These are phyloP conservation scores for Penicillium sp. DNA, from an alignment of 2,329 filamentous ascomycete species.

Conservation along the genomic window DNA sequence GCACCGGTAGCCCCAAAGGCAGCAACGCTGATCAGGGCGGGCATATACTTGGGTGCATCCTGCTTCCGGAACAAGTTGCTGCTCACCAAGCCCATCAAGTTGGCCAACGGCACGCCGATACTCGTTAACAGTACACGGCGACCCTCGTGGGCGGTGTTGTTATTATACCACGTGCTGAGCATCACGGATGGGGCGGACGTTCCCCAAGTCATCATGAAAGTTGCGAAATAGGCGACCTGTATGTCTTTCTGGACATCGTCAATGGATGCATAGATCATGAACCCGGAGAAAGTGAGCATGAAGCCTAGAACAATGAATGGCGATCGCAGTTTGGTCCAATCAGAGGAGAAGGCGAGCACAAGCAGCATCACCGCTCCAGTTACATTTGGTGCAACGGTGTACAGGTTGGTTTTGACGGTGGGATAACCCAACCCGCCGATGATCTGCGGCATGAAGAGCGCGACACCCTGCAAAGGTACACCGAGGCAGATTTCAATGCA, in stretches of 20 bases:
- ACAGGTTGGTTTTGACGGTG: slow-evolving; percentile 70
- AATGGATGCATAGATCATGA: slow-evolving; percentile 74
- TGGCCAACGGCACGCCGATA: slow-evolving; percentile 70
- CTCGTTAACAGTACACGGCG: slow-evolving; percentile 67
- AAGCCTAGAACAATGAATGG: slow-evolving; percentile 74
- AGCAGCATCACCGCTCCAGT: slow-evolving; percentile 70
- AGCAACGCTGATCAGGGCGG: slow-evolving; percentile 59
- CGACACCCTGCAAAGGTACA: slow-evolving; percentile 57
- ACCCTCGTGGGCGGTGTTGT: slow-evolving; percentile 76
- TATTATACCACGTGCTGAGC: slow-evolving; percentile 69
- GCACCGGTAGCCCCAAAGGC: slow-evolving; percentile 56
- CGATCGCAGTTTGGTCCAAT: slow-evolving; percentile 63
- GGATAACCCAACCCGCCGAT: slow-evolving; percentile 52
- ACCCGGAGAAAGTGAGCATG: slow-evolving; percentile 69
- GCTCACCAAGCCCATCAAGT: slow-evolving; percentile 70
- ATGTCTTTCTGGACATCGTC: slow-evolving; percentile 58
- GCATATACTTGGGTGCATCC: slow-evolving; percentile 65
- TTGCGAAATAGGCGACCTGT: slow-evolving; percentile 70
- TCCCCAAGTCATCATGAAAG: slow-evolving; percentile 81
- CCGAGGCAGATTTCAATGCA: slow-evolving; percentile 59
- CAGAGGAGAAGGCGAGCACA: slow-evolving; percentile 68
- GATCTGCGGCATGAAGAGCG: slow-evolving; percentile 59
- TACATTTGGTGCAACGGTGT: slow-evolving; percentile 77
- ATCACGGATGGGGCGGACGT: slow-evolving; percentile 72
- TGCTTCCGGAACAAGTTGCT: slow-evolving; percentile 65